Percentiles rank a stretch among this genome's conserved stretches.
phyloP scores from a whole-genome alignment of 768 basidiomycete species.

The Tricholoma sp. region DNA sequence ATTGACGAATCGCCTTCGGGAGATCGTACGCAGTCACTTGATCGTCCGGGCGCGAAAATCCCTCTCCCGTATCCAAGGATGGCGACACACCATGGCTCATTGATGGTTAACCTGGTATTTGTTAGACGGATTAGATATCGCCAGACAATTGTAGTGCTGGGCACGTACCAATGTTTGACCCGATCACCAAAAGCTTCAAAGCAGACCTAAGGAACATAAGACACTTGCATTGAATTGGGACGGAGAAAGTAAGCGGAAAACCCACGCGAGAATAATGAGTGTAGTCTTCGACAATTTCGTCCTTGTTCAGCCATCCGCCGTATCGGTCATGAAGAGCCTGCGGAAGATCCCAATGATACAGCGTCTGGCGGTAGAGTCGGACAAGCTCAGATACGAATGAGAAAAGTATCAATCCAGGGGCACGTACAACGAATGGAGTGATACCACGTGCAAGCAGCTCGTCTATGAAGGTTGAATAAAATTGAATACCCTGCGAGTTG shows the following conservation, averaged over 20 bases:
- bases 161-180: constrained; percentile 61
- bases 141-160: constrained; percentile 6
- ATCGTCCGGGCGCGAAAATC: constrained; percentile 66
- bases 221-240: background rate
- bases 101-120: constrained; percentile 56
- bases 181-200: constrained; percentile 73
- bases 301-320: constrained; percentile 70
- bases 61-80: constrained; percentile 68
- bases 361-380: constrained; percentile 38
- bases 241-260: constrained; percentile 15
- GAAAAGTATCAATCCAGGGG: background rate
- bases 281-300: constrained; percentile 64
- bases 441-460: constrained; percentile 58
- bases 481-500: constrained; percentile 64
- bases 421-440: constrained; percentile 52
- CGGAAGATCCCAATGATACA: constrained; percentile 80
- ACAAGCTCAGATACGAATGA: background rate
- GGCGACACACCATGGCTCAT: constrained; percentile 72
- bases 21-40: constrained; percentile 56
- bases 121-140: constrained; percentile 14
- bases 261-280: constrained; percentile 50
- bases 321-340: constrained; percentile 70
- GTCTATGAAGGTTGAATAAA: constrained; percentile 69
- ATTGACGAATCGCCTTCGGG: constrained; percentile 59
- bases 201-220: constrained; percentile 42